Conservation (phyloP, 805 yeast species). For the Candida piceae region DNA sequence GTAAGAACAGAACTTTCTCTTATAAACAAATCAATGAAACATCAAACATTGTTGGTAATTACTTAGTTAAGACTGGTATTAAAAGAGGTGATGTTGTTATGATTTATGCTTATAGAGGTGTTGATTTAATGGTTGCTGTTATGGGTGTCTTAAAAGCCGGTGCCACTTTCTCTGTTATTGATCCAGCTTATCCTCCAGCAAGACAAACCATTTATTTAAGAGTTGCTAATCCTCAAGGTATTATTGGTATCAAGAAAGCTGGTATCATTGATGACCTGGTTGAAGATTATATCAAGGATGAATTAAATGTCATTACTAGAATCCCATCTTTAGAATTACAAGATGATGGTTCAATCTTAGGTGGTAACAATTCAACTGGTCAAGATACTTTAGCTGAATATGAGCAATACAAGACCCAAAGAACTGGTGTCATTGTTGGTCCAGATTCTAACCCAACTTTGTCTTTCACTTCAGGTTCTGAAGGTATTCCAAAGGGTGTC, state of each 20-base stretch:
- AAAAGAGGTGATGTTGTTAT: slow-evolving; percentile 90
- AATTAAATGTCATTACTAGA: slow-evolving; percentile 65
- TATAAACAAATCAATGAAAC: slow-evolving; percentile 89
- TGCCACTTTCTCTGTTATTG: slow-evolving; percentile 96
- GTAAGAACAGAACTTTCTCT: slow-evolving; percentile 66
- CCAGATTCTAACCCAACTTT: slow-evolving; percentile 97
- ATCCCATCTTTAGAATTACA: slow-evolving; percentile 74
- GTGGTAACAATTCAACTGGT: slow-evolving; percentile 42
- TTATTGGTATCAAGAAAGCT: slow-evolving; percentile 86
- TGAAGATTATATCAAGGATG: slow-evolving; percentile 66
- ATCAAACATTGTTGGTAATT: slow-evolving; percentile 89
- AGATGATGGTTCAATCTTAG: slow-evolving; percentile 67
- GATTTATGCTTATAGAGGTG: slow-evolving; percentile 97
- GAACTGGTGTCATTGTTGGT: slow-evolving; percentile 90
- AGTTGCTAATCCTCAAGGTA: slow-evolving; percentile 90
- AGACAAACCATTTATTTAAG: slow-evolving; percentile 90
- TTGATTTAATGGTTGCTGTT: slow-evolving; percentile 92
- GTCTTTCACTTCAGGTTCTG: slow-evolving; percentile 95
- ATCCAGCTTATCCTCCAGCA: slow-evolving; percentile 98
- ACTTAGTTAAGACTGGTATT: slow-evolving; percentile 75
- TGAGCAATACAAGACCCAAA: slow-evolving; percentile 41
- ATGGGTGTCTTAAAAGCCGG: slow-evolving; percentile 99
- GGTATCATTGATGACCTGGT: slow-evolving; percentile 77
- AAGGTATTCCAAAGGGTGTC: slow-evolving; percentile 98
- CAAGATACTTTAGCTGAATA: slow-evolving; percentile 48